phyloP scores from a whole-genome alignment of 805 yeast genomes.

The Kuraishia molischiana region DNA sequence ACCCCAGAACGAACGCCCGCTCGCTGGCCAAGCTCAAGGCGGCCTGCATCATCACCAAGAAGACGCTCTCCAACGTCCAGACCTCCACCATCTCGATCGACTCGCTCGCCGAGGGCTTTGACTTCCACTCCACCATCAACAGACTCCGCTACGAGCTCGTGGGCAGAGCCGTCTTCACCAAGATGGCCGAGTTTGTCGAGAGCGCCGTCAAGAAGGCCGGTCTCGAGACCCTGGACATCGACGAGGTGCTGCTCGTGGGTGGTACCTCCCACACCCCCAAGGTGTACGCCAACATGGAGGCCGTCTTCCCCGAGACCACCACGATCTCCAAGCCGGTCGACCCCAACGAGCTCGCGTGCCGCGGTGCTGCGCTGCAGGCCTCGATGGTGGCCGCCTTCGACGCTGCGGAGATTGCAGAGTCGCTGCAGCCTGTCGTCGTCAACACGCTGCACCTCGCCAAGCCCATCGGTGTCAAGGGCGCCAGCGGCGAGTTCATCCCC shows the following conservation, averaged over 20 bases:
- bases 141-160: constrained; percentile 89
- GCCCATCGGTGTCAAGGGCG: constrained; percentile 77
- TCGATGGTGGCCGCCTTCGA: constrained; percentile 74
- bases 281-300: constrained; percentile 64
- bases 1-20: constrained; percentile 74
- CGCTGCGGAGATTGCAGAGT: constrained; percentile 72
- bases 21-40: constrained; percentile 82
- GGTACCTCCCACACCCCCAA: constrained; percentile 92
- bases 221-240: constrained; percentile 75
- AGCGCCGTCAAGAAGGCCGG: constrained; percentile 71
- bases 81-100: constrained; percentile 90
- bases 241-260: constrained; percentile 86
- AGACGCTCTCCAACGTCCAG: constrained; percentile 84
- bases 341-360: constrained; percentile 83
- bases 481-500: constrained; percentile 60
- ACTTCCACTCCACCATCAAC: constrained; percentile 87
- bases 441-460: constrained; percentile 81
- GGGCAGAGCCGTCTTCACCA: constrained; percentile 66
- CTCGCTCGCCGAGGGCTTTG: constrained; percentile 88
- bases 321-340: constrained; percentile 65
- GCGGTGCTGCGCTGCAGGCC: constrained; percentile 97
- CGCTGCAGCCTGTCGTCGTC: constrained; percentile 73
- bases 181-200: constrained; percentile 71
- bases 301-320: constrained; percentile 74
- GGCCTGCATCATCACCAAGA: constrained; percentile 77